These are phyloP conservation scores for Cytospora piceicola DNA, from an alignment of 2,329 filamentous ascomycete species.

Conservation along the genomic window DNA sequence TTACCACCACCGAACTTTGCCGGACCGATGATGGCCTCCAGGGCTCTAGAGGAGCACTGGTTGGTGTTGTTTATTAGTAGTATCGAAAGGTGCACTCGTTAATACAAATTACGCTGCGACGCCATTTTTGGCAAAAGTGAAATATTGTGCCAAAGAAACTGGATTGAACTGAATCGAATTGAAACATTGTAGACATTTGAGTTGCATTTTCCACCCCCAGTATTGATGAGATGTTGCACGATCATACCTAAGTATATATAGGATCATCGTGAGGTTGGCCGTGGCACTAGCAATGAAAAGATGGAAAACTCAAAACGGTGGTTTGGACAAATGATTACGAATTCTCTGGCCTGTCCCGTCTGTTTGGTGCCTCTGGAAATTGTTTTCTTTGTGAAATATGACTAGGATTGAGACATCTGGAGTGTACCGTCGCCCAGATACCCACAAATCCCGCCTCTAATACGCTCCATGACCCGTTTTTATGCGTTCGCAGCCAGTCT, in stretches of 20 bases:
- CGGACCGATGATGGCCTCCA: slow-evolving; percentile 15
- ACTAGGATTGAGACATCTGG: not conserved
- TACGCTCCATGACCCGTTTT: not conserved
- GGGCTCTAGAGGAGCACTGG: not conserved
- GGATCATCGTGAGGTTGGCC: not conserved
- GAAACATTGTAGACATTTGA: not conserved
- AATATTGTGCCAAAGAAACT: not conserved
- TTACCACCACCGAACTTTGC: slow-evolving; percentile 11
- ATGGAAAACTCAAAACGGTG: not conserved
- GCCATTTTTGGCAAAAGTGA: not conserved
- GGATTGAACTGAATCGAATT: not conserved
- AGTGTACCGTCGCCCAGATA: not conserved
- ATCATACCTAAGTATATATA: not conserved
- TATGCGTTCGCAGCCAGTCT: not conserved
- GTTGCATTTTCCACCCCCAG: not conserved
- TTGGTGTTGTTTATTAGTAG: slow-evolving; percentile 3
- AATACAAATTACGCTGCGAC: slow-evolving; percentile 7
- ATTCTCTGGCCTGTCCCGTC: not conserved
- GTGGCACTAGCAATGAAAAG: not conserved
- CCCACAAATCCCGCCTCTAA: not conserved
- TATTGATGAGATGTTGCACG: not conserved
- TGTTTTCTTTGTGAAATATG: not conserved
- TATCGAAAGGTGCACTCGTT: slow-evolving; percentile 14
- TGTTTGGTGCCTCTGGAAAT: not conserved
- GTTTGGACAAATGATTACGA: not conserved